These are phyloP conservation scores for Gyromitra esculenta DNA, from an alignment of 2,329 filamentous ascomycete genomes.

Conservation along the genomic window DNA sequence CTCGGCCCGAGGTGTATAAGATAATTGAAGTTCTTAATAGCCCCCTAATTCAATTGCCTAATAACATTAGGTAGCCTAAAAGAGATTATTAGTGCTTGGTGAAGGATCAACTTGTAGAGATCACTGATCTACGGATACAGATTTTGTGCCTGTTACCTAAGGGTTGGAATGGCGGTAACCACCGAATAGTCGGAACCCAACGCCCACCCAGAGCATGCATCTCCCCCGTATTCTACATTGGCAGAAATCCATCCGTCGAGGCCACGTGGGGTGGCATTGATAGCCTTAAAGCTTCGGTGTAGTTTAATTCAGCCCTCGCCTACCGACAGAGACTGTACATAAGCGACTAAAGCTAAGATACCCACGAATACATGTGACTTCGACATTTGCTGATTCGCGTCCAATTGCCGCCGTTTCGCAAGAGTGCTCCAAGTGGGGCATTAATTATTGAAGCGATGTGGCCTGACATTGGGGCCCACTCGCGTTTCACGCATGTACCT, in stretches of 20 bases:
- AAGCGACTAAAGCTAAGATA: constrained; percentile 27
- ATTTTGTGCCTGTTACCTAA: constrained; percentile 2
- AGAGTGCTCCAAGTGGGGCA: constrained; percentile 16
- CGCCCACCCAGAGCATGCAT: not conserved
- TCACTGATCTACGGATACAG: constrained; percentile 3
- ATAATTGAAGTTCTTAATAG: not conserved
- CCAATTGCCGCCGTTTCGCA: constrained; percentile 21
- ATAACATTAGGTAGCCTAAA: constrained; percentile 10
- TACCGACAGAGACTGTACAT: constrained; percentile 9
- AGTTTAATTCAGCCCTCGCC: constrained; percentile 39
- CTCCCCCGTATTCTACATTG: not conserved
- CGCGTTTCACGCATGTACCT: constrained; percentile 32
- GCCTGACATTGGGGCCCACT: constrained; percentile 9
- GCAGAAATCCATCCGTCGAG: constrained; percentile 3
- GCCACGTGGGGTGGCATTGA: constrained; percentile 41
- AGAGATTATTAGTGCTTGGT: not conserved
- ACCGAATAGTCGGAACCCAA: constrained; percentile 4
- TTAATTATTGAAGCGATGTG: constrained; percentile 18
- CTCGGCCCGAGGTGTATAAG: not conserved
- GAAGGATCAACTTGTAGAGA: not conserved
- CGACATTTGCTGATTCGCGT: constrained; percentile 25
- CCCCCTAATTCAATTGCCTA: constrained; percentile 22
- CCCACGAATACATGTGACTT: constrained; percentile 7
- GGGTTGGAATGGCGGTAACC: constrained; percentile 22
- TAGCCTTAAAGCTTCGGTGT: constrained; percentile 24